phyloP scores from a whole-genome alignment of 2,329 filamentous ascomycete species.

The Monilinia polystroma region DNA sequence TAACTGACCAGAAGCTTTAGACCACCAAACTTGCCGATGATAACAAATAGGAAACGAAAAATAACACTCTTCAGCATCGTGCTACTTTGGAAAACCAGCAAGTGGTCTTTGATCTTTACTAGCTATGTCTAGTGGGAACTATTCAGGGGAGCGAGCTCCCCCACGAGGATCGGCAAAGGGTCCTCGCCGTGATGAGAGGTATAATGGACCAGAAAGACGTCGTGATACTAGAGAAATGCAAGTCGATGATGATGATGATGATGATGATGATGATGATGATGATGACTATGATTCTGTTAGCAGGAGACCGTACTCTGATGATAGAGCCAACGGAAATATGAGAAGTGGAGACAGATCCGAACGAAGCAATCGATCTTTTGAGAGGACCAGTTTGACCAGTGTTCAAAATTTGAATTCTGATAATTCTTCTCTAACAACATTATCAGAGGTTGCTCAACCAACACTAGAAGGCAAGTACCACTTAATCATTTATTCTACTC shows the following conservation, averaged over 20 bases:
- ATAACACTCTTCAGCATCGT: neutral
- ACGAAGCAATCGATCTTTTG: neutral
- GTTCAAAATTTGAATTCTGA: neutral
- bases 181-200: neutral
- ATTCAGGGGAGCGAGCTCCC: neutral
- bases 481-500: neutral
- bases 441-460: neutral
- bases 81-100: neutral
- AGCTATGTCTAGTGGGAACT: conserved; percentile 5
- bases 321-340: neutral
- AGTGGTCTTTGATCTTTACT: neutral
- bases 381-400: conserved; percentile 7
- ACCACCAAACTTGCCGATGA: neutral
- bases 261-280: neutral
- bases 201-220: neutral
- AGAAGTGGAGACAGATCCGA: neutral
- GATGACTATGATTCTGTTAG: neutral
- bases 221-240: neutral
- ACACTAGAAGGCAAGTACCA: conserved; percentile 1
- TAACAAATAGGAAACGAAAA: neutral
- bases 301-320: neutral
- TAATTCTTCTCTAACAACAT: neutral
- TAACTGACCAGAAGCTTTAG: neutral
- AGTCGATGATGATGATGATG: neutral
- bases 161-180: neutral